Conservation (phyloP, 140 eudicot genomes). For the Cichorium intybus region DNA sequence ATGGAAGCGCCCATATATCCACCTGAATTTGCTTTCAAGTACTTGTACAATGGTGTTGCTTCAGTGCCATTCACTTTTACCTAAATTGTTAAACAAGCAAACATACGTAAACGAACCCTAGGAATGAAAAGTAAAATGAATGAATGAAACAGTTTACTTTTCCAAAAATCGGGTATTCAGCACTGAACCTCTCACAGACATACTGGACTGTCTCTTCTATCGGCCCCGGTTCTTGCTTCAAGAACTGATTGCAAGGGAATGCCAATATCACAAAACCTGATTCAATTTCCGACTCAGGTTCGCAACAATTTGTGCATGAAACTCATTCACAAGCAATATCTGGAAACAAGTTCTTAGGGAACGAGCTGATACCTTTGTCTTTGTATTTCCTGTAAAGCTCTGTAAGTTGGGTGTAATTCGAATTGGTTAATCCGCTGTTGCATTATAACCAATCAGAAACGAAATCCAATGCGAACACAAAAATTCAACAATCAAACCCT, state of each 20-base stretch:
- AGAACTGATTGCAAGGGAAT: constrained; percentile 72
- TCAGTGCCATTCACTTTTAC: constrained; percentile 52
- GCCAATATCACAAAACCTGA: constrained; percentile 68
- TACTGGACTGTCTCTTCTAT: constrained; percentile 45
- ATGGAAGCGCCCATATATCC: constrained; percentile 48
- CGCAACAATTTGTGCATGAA: not conserved
- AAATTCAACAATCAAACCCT: constrained; percentile 2
- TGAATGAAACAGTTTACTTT: constrained; percentile 32
- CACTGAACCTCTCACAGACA: constrained; percentile 60
- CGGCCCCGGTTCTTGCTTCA: constrained; percentile 59
- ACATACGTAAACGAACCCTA: not conserved
- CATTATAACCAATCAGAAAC: constrained; percentile 22
- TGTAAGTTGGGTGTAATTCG: constrained; percentile 54
- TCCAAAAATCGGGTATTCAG: constrained; percentile 65
- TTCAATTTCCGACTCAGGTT: not conserved
- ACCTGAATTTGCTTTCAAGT: constrained; percentile 49
- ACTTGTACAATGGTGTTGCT: constrained; percentile 51
- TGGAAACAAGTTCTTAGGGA: not conserved
- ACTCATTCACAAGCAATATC: not conserved
- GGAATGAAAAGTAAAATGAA: not conserved
- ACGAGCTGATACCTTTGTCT: constrained; percentile 44
- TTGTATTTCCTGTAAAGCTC: constrained; percentile 48
- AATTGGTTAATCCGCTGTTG: constrained; percentile 48
- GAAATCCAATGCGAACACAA: not conserved
- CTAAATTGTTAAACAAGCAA: constrained; percentile 21